phyloP scores from a whole-genome alignment of 2,329 filamentous ascomycete genomes.

The Monosporascus ibericus region DNA sequence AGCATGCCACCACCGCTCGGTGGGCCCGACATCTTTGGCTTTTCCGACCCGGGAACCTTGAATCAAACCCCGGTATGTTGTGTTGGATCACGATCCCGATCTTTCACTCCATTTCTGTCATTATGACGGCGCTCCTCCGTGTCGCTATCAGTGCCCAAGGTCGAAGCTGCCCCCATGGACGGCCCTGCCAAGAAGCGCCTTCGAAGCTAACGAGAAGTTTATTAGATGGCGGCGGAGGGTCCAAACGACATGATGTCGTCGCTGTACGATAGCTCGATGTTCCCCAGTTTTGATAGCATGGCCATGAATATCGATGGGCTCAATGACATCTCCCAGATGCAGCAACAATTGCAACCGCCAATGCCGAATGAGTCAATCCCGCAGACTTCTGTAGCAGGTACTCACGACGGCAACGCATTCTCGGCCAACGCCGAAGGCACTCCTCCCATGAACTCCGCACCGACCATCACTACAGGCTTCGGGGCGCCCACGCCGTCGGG shows the following conservation, averaged over 20 bases:
- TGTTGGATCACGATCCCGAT: background rate
- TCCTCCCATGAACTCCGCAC: conserved; percentile 11
- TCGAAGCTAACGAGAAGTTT: background rate
- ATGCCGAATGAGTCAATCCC: conserved; percentile 10
- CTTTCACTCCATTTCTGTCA: background rate
- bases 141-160: background rate
- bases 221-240: conserved; percentile 19
- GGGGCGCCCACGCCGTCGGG: conserved; percentile 16
- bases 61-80: conserved; percentile 18
- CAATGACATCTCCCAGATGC: conserved; percentile 17
- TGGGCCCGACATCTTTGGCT: conserved; percentile 29
- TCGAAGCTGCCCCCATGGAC: conserved; percentile 3
- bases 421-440: conserved; percentile 15
- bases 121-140: background rate
- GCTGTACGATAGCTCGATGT: conserved; percentile 22
- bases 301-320: conserved; percentile 23
- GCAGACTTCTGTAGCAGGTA: conserved; percentile 12
- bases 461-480: conserved; percentile 28
- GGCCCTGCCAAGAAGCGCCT: background rate
- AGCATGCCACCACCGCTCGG: conserved; percentile 25
- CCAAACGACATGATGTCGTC: conserved; percentile 23
- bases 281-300: conserved; percentile 19
- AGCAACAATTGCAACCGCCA: conserved; percentile 14
- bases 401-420: conserved; percentile 15
- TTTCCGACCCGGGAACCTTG: conserved; percentile 23